Evolutionary conservation across 805 yeast species (phyloP), one percentile per base, ranked within the genome.

Genomic region (Candida maltosa): DNA sequence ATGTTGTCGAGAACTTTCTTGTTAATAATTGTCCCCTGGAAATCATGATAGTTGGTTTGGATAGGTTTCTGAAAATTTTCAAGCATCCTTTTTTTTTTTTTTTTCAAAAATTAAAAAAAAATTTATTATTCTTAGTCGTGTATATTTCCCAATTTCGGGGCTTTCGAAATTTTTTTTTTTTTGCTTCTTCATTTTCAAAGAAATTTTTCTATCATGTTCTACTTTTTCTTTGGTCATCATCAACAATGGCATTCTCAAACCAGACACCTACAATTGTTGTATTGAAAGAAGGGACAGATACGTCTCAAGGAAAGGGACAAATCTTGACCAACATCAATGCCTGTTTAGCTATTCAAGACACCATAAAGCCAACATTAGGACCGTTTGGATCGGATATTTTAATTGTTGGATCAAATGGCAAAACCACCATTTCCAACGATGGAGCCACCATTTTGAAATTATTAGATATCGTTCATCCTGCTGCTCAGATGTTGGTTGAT

Each of bases 261-360:
- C 96, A 89, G 61, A 84, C 97, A 25, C 98, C 98, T 30, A 91
- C 98, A n/a, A 86, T 91, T 50, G 97, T 93, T 44, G 97, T 93
- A 35, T 78, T 93, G 42, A 91, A 89, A 59, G 99, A 93, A 63
- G 99, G 99, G 34, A 93, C 99, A 4, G 98, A 93, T 56, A 70
- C 95, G 21, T 85, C 96, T 11, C 99, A 93, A 61, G 99, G 99
- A 24, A 78, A 81, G 46, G 97, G 97, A 16, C 98, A 93, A 70
- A 85, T 88, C 47, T 80, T 93, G 51, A 84, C 91, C 45, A 93
- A 93, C 55, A 93, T 93, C 58, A 91, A 91, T 69, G 97, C 98
- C 3, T 93, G 98, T 65, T 61, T 91, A 43, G 97, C 98, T 20
- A 87, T 93, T 45, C 97, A 93, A 68, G 98, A 93, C 49, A 87